These are phyloP conservation scores for Juglanconis sp. DNA, from an alignment of 2,329 filamentous ascomycete species.

Conservation along the genomic window DNA sequence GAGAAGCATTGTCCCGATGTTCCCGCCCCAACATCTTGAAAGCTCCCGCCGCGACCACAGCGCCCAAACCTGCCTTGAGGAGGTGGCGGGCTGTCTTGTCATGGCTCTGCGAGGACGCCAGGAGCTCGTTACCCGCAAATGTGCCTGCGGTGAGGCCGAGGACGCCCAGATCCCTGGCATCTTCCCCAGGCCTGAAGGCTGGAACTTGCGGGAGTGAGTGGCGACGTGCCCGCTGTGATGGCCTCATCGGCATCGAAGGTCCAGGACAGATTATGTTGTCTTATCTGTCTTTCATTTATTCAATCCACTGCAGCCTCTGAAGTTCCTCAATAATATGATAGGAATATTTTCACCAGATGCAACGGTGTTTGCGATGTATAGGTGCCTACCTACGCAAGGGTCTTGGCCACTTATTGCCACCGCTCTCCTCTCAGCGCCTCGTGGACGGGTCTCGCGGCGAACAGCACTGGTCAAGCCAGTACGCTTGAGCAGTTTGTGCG, in stretches of 20 bases:
- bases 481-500: too few species aligned
- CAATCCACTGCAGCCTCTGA: background rate
- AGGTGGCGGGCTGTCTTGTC: slow-evolving; percentile 20
- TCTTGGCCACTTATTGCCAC: too few species aligned
- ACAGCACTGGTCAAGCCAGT: too few species aligned
- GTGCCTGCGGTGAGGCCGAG: slow-evolving; percentile 21
- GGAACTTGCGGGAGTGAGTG: background rate
- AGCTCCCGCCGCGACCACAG: slow-evolving; percentile 19
- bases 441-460: too few species aligned
- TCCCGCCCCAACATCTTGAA: slow-evolving; percentile 21
- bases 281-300: background rate
- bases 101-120: slow-evolving; percentile 15
- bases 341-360: background rate
- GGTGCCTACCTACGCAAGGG: too few species aligned
- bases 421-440: too few species aligned
- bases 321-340: background rate
- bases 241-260: background rate
- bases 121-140: slow-evolving; percentile 21
- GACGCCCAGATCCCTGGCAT: slow-evolving; percentile 20
- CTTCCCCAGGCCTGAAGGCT: slow-evolving; percentile 19
- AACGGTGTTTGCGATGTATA: too few species aligned
- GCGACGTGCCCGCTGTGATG: background rate
- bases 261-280: background rate
- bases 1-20: slow-evolving; percentile 6
- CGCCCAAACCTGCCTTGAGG: slow-evolving; percentile 20